Evolutionary conservation across 805 yeast species (phyloP).

Genomic region (Yarrowia sp.): DNA sequence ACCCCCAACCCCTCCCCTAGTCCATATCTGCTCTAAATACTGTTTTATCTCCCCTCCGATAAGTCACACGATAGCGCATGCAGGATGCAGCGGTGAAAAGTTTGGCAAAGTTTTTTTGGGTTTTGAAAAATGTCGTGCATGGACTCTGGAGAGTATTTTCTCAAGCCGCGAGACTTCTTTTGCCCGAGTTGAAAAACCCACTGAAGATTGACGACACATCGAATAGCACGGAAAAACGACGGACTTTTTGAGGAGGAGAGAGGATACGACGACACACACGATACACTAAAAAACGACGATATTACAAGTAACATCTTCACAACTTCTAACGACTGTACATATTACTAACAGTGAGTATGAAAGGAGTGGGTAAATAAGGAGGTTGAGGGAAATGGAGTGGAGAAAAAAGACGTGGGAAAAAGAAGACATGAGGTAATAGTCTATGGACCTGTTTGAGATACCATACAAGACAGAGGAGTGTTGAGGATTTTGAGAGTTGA

Average conservation of each 20-base stretch:
- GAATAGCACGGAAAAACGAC: too few species aligned
- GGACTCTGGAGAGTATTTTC: not conserved
- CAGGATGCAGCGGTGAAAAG: slow-evolving; percentile 12
- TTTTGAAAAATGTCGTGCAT: not conserved
- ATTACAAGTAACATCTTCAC: not conserved
- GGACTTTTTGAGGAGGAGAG: not conserved
- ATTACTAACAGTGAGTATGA: slow-evolving; percentile 29
- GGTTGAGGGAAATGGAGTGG: too few species aligned
- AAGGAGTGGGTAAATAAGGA: too few species aligned
- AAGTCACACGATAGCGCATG: slow-evolving; percentile 37
- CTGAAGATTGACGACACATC: too few species aligned
- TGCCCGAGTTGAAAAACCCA: too few species aligned
- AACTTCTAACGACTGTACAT: slow-evolving; percentile 25
- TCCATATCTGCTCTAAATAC: not conserved
- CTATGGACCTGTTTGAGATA: too few species aligned
- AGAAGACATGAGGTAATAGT: not conserved
- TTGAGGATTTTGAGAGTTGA: too few species aligned
- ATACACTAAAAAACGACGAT: not conserved
- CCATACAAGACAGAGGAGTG: too few species aligned
- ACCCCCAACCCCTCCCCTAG: not conserved
- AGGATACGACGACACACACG: not conserved
- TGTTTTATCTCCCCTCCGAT: not conserved
- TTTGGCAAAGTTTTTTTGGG: slow-evolving; percentile 20
- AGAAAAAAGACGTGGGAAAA: too few species aligned
- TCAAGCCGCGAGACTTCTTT: too few species aligned